Conservation (phyloP, 768 basidiomycete species). For the Pleurotus cornucopiae region DNA sequence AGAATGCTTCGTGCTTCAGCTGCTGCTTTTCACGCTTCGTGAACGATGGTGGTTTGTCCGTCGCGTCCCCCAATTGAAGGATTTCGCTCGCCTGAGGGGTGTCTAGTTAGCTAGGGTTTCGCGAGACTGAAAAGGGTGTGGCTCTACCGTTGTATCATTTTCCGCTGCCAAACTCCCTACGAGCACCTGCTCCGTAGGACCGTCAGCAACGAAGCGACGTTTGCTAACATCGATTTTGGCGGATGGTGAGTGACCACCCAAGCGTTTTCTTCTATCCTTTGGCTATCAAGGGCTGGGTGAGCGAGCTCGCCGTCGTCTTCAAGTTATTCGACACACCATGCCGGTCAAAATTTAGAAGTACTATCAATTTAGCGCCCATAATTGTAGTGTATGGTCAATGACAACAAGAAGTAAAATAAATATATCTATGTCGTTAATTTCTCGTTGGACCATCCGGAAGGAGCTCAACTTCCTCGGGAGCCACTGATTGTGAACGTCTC, state of each 20-base stretch:
- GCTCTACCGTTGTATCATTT: slow-evolving; percentile 34
- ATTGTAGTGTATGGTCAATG: neutral
- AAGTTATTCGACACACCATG: neutral
- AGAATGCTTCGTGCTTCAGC: slow-evolving; percentile 62
- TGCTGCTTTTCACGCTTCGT: slow-evolving; percentile 69
- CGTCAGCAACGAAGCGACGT: slow-evolving; percentile 45
- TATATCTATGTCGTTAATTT: neutral
- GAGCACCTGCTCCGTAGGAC: slow-evolving; percentile 43
- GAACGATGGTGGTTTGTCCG: slow-evolving; percentile 21
- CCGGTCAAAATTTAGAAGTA: neutral
- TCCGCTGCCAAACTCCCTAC: slow-evolving; percentile 33
- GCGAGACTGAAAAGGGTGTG: neutral
- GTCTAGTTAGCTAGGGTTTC: too few relatives aligned
- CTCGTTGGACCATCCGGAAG: slow-evolving; percentile 3
- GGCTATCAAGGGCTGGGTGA: slow-evolving; percentile 20
- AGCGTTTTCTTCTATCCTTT: slow-evolving; percentile 39
- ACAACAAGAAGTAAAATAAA: neutral
- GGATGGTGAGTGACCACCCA: slow-evolving; percentile 45
- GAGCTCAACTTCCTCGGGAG: slow-evolving; percentile 4
- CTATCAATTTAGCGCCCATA: neutral
- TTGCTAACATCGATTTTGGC: slow-evolving; percentile 35
- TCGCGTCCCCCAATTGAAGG: slow-evolving; percentile 27
- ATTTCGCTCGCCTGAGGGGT: slow-evolving; percentile 38
- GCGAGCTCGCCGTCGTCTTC: neutral
- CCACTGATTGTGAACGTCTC: neutral